These are phyloP conservation scores for Ligustrum vulgare DNA, from an alignment of 257 asterid species.

Conservation along the genomic window DNA sequence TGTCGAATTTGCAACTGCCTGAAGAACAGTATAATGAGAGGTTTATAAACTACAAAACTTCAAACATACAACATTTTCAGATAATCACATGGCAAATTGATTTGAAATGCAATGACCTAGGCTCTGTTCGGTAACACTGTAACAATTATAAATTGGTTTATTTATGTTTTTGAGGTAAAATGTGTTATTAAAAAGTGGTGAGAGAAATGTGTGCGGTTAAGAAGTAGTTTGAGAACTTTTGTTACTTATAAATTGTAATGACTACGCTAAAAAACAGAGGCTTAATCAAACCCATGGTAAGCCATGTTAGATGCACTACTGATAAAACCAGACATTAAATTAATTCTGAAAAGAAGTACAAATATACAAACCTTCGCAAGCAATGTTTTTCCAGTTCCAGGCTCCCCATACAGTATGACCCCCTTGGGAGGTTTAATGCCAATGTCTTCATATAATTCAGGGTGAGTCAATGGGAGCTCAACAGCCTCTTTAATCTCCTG, in stretches of 20 bases:
- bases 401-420: slow-evolving; percentile 80
- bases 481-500: slow-evolving; percentile 32
- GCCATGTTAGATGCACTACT: background rate
- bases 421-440: slow-evolving; percentile 88
- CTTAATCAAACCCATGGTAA: background rate
- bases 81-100: background rate
- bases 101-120: background rate
- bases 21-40: slow-evolving; percentile 1
- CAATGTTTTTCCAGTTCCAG: slow-evolving; percentile 56
- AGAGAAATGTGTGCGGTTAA: no score
- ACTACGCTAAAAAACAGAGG: no score
- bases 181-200: no score
- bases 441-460: slow-evolving; percentile 60
- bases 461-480: slow-evolving; percentile 46
- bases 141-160: no score
- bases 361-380: slow-evolving; percentile 49
- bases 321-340: background rate
- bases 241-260: no score
- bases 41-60: background rate
- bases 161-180: no score
- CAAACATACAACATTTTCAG: background rate
- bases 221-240: no score
- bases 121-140: no score
- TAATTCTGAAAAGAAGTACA: background rate
- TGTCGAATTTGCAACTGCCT: slow-evolving; percentile 57